A percentile compares a stretch with the other conserved stretches of the same genome.
These are phyloP conservation scores for Fusarium brevicatenulatum DNA, from an alignment of 2,329 filamentous ascomycete species.

Conservation along the genomic window DNA sequence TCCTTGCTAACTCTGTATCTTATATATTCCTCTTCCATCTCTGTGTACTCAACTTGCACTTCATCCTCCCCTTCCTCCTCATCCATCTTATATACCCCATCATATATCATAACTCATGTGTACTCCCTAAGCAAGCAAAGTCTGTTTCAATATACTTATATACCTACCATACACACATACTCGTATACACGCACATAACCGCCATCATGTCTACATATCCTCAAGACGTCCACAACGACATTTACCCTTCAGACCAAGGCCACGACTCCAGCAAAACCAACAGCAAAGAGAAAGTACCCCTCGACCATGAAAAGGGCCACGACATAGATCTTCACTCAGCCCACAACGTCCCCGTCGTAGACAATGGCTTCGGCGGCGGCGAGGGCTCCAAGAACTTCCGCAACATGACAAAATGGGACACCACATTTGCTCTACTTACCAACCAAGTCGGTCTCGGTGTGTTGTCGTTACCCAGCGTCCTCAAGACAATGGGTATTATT, in stretches of 20 bases:
- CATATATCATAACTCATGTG: not conserved
- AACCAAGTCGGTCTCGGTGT: slow-evolving; percentile 53
- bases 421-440: slow-evolving; percentile 47
- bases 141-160: not conserved
- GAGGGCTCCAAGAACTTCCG: slow-evolving; percentile 48
- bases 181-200: not conserved
- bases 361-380: slow-evolving; percentile 45
- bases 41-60: not conserved
- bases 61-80: slow-evolving; percentile 3
- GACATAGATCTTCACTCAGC: slow-evolving; percentile 34
- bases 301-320: slow-evolving; percentile 22
- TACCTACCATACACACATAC: not conserved
- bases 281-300: slow-evolving; percentile 42
- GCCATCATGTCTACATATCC: slow-evolving; percentile 34
- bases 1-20: slow-evolving; percentile 22
- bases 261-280: slow-evolving; percentile 41
- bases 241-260: slow-evolving; percentile 43
- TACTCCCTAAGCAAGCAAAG: slow-evolving; percentile 7
- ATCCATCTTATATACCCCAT: not conserved
- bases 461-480: slow-evolving; percentile 78
- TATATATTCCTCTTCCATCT: slow-evolving; percentile 34
- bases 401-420: slow-evolving; percentile 50
- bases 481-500: slow-evolving; percentile 73
- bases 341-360: slow-evolving; percentile 31
- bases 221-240: slow-evolving; percentile 35